Evolutionary conservation across 345 rosid genomes (phyloP), one percentile per base, ranked within the genome.

Genomic region (Murraya koenigii): DNA sequence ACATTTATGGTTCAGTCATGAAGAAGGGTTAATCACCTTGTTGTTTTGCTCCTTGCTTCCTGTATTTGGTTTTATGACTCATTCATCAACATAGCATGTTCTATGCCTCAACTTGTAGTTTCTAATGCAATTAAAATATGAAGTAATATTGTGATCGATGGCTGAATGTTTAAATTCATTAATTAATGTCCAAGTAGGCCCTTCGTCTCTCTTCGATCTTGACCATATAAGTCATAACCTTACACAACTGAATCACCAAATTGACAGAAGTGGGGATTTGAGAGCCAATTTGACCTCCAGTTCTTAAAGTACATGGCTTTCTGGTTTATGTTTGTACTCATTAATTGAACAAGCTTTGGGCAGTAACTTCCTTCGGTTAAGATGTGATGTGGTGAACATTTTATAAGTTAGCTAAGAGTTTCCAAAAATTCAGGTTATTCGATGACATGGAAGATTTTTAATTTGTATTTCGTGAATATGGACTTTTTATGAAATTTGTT

Each of bases 271-370:
- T 11, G 17, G 49, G n/a, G 7, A 66, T 20, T 19, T 66, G 49
- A 20, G 26, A 36, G 30, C 22, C 20, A 38, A 38, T 20, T 36
- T 36, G 30, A 36, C 38, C 35, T 62, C 30, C 19, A 30, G 36
- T 62, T 28, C 22, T 62, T 15, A 52, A 17, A 52, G 22, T 52
- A 62, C 36, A 25, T 64, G 54, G 28, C 28, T 65, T 28, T 56
- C 6, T 7, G 33, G 13, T 30, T 33, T 66, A 47, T 39, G 6
- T 28, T 74, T 66, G n/a, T 26, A 71, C 52, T 49, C 19, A 32
- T 76, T 65, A 52, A 39, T 75, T 20, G 19, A 26, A 55, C 35
- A 68, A 55, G 36, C 74, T 72, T 75, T 60, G 17, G 54, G 52
- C 39, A 66, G 49, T 49, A 60, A 28, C 19, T 47, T 69, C 47